phyloP scores from a whole-genome alignment of 116 monocot genomes.

The Iris pallida region DNA sequence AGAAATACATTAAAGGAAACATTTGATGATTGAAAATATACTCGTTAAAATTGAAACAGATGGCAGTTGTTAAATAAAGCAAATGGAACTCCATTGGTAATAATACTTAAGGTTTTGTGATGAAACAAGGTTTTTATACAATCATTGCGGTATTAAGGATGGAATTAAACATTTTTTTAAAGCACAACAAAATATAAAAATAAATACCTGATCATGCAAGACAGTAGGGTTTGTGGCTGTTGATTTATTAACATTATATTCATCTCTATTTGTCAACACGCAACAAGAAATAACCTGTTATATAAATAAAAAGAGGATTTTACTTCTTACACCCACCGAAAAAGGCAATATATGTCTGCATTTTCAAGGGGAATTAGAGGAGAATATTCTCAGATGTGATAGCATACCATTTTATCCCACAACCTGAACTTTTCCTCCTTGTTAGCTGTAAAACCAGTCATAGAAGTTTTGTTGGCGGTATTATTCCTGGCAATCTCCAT shows the following conservation, averaged over 20 bases:
- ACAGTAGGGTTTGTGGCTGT: slow-evolving; percentile 42
- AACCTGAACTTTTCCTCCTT: slow-evolving; percentile 62
- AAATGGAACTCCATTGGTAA: too few species aligned
- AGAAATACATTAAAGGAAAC: too few species aligned
- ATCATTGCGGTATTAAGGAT: too few species aligned
- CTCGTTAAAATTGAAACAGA: too few species aligned
- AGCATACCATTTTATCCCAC: slow-evolving; percentile 53
- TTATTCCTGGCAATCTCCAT: slow-evolving; percentile 50
- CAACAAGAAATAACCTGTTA: slow-evolving; percentile 39
- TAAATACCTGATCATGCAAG: slow-evolving; percentile 61
- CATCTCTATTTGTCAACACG: slow-evolving; percentile 34
- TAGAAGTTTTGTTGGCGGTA: slow-evolving; percentile 8
- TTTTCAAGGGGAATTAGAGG: not conserved
- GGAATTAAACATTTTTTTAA: not conserved
- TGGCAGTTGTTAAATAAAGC: too few species aligned
- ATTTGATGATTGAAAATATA: too few species aligned
- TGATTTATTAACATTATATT: slow-evolving; percentile 30
- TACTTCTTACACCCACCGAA: not conserved
- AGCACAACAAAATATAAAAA: not conserved
- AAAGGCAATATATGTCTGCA: not conserved
- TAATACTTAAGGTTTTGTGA: too few species aligned
- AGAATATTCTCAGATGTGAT: not conserved
- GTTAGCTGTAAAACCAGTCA: slow-evolving; percentile 25
- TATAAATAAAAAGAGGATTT: not conserved
- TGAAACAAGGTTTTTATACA: too few species aligned